Conservation (phyloP, 306 rosid species). For the Gastrolobium bilobum region DNA sequence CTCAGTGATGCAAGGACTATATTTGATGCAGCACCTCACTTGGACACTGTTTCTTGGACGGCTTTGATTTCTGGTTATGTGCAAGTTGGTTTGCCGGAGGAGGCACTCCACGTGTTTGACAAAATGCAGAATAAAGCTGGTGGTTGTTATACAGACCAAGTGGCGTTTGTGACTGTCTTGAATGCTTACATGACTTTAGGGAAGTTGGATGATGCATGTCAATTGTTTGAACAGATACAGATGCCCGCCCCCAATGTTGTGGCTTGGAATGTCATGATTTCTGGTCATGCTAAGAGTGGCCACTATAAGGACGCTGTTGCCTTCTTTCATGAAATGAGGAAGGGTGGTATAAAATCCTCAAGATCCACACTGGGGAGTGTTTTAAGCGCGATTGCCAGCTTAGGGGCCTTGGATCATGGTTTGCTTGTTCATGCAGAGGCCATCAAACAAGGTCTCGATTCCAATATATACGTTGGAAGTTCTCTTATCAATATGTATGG, state of each 20-base stretch:
- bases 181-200: constrained; percentile 63
- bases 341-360: constrained; percentile 62
- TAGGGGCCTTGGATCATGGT: constrained; percentile 62
- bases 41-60: constrained; percentile 73
- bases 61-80: constrained; percentile 75
- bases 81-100: constrained; percentile 59
- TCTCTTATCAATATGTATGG: constrained; percentile 90
- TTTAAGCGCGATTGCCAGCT: constrained; percentile 72
- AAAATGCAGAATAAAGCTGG: constrained; percentile 52
- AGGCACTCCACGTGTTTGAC: constrained; percentile 69
- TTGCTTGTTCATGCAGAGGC: constrained; percentile 76
- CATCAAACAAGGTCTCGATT: constrained; percentile 73
- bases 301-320: constrained; percentile 57
- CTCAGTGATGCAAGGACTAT: constrained; percentile 59
- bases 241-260: constrained; percentile 66
- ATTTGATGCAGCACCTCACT: constrained; percentile 52
- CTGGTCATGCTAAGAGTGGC: constrained; percentile 80
- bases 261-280: constrained; percentile 92
- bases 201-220: constrained; percentile 58
- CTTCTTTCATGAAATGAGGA: constrained; percentile 68
- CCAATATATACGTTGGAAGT: constrained; percentile 86
- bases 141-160: constrained; percentile 65
- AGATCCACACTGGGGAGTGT: constrained; percentile 92
- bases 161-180: constrained; percentile 67
- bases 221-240: constrained; percentile 64